Conservation (phyloP, 2,329 filamentous ascomycete genomes). For the Venturia asperata region DNA sequence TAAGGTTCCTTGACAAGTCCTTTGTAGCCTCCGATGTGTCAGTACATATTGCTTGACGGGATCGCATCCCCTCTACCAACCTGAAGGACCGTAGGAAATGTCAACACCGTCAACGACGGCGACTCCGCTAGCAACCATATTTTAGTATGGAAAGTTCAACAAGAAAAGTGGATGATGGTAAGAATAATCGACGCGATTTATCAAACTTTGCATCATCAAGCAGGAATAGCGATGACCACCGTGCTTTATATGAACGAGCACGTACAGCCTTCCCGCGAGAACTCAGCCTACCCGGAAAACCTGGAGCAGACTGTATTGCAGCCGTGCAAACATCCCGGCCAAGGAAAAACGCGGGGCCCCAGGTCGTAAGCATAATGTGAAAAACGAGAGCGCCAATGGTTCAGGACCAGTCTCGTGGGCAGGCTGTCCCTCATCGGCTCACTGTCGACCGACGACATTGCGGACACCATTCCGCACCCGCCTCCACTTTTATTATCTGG, state of each 20-base stretch:
- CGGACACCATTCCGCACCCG: not conserved
- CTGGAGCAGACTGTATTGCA: not conserved
- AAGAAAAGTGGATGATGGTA: not conserved
- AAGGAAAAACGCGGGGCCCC: slow-evolving; percentile 7
- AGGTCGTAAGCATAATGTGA: not conserved
- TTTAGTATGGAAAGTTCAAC: not conserved
- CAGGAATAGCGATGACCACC: not conserved
- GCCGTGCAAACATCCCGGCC: not conserved
- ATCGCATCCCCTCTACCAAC: not conserved
- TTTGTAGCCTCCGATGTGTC: slow-evolving; percentile 17
- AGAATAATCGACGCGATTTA: not conserved
- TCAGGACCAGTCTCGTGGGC: not conserved
- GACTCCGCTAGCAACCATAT: slow-evolving; percentile 8
- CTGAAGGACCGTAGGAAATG: slow-evolving; percentile 18
- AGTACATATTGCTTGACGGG: too few relatives aligned
- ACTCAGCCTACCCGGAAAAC: slow-evolving; percentile 6
- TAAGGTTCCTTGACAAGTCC: slow-evolving; percentile 17
- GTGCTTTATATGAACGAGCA: slow-evolving; percentile 5
- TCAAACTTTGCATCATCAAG: not conserved
- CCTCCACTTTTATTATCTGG: slow-evolving; percentile 4
- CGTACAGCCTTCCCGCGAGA: slow-evolving; percentile 5
- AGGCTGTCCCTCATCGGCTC: not conserved
- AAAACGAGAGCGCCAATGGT: not conserved
- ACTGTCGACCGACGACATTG: slow-evolving; percentile 3
- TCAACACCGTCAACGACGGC: slow-evolving; percentile 8